Conservation (phyloP, 179 eudicot species). For the Spergularia azorica region DNA sequence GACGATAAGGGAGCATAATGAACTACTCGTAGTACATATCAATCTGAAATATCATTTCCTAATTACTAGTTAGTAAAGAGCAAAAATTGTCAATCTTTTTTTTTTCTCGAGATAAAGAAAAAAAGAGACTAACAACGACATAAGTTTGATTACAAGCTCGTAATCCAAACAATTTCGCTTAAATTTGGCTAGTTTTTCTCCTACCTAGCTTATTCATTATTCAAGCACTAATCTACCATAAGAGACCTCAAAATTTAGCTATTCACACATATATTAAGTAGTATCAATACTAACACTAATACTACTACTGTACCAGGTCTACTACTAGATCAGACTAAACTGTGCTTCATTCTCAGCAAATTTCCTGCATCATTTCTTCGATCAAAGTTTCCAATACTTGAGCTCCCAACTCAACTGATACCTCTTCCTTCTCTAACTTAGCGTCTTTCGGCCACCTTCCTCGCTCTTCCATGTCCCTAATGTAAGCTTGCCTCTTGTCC, state of each 20-base stretch:
- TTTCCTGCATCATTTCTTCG: conserved; percentile 48
- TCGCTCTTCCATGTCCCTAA: conserved; percentile 59
- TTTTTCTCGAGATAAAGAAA: conserved; percentile 27
- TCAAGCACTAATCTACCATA: conserved; percentile 11
- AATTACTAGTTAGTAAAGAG: neutral
- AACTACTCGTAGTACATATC: too few species aligned
- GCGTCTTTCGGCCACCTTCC: conserved; percentile 52
- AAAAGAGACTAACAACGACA: neutral
- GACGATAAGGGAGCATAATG: too few species aligned
- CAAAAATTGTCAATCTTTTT: conserved; percentile 4
- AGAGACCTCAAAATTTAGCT: conserved; percentile 20
- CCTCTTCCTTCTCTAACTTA: conserved; percentile 46
- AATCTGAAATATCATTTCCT: neutral
- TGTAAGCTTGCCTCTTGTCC: conserved; percentile 51
- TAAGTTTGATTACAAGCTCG: too few species aligned
- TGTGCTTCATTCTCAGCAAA: neutral
- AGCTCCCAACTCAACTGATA: conserved; percentile 49
- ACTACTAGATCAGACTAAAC: neutral
- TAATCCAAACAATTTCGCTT: too few species aligned
- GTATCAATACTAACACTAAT: conserved; percentile 11
- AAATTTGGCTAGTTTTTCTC: neutral
- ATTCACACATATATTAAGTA: conserved; percentile 27
- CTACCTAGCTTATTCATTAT: conserved; percentile 30
- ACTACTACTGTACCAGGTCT: conserved; percentile 10
- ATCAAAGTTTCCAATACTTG: conserved; percentile 48